These are phyloP conservation scores for Apiospora phragmitis DNA, from an alignment of 2,329 filamentous ascomycete genomes.

Conservation along the genomic window DNA sequence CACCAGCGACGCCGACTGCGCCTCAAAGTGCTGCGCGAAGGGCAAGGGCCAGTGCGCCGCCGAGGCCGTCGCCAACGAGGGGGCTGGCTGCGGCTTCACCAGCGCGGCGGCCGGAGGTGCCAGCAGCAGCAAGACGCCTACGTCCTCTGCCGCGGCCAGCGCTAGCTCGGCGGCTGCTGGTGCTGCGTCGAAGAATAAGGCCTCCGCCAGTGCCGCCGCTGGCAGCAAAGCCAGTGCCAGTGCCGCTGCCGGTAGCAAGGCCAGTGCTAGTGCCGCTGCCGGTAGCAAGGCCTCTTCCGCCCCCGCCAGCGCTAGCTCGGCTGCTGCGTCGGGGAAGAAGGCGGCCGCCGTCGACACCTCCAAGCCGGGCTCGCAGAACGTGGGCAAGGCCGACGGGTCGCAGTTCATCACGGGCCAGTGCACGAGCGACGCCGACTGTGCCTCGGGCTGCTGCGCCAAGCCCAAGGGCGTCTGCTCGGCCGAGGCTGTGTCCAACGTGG, in stretches of 20 bases:
- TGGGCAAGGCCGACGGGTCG: conserved; percentile 23
- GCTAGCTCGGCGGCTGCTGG: neutral
- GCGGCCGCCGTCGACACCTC: conserved; percentile 12
- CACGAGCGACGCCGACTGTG: conserved; percentile 30
- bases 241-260: neutral
- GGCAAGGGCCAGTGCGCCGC: conserved; percentile 19
- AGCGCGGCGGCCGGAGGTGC: neutral
- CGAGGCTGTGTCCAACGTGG: conserved; percentile 20
- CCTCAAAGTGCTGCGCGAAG: conserved; percentile 29
- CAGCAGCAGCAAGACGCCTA: neutral
- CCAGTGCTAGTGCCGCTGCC: neutral
- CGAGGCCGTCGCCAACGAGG: neutral
- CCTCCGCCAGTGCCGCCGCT: neutral
- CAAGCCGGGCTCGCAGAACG: conserved; percentile 25
- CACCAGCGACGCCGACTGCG: conserved; percentile 28
- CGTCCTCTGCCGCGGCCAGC: neutral
- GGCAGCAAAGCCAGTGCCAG: neutral
- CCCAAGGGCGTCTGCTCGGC: conserved; percentile 28
- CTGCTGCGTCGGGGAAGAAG: neutral
- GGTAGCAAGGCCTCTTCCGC: neutral
- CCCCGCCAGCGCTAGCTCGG: neutral
- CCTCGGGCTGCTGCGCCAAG: conserved; percentile 25
- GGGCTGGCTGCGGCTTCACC: conserved; percentile 29
- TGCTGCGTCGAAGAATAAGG: neutral
- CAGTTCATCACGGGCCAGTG: conserved; percentile 34